Percentiles rank a stretch among this genome's conserved stretches.
Evolutionary conservation across 108 stramenopile genomes (phyloP).

Genomic region (Cyclotella kingstonii): DNA sequence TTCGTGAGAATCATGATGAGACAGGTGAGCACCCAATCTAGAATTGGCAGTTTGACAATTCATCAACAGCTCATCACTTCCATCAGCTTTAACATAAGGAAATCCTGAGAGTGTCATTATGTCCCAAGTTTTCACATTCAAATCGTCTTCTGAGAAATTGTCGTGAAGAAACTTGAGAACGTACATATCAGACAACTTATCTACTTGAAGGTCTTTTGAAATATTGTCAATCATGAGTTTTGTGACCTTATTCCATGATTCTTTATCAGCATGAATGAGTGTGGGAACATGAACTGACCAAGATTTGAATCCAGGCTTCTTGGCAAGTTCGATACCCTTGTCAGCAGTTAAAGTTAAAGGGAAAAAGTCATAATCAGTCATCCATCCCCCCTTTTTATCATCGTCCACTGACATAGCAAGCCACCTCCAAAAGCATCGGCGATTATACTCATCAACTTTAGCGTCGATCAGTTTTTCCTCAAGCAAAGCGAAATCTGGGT

Average conservation of each 20-base stretch:
- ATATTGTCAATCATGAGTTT: conserved; percentile 17
- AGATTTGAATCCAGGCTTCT: conserved; percentile 2
- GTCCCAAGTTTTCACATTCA: conserved; percentile 9
- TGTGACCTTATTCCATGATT: conserved; percentile 3
- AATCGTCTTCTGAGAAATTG: conserved; percentile 9
- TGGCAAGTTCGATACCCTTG: conserved; percentile 5
- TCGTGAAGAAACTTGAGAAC: conserved; percentile 3
- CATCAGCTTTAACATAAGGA: background rate
- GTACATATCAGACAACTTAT: conserved; percentile 13
- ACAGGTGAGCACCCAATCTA: conserved; percentile 7
- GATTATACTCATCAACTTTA: conserved; percentile 14
- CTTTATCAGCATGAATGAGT: conserved; percentile 4
- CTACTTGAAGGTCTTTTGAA: conserved; percentile 2
- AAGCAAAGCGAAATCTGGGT: conserved; percentile 4
- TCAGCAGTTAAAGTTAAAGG: conserved; percentile 13
- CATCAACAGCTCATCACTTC: background rate
- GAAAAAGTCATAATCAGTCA: conserved; percentile 24
- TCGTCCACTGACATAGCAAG: conserved; percentile 7
- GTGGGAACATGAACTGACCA: conserved; percentile 11
- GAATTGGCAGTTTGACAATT: conserved; percentile 2
- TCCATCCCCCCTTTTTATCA: conserved; percentile 16
- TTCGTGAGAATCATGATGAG: conserved; percentile 10
- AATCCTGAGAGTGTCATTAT: conserved; percentile 4
- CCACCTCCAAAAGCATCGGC: conserved; percentile 26
- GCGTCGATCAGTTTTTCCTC: background rate